Percentiles rank a stretch among this genome's conserved stretches.
These are phyloP conservation scores for Quaeritorhiza haematococci DNA, from an alignment of 371 early-diverging fungal species.

Conservation along the genomic window DNA sequence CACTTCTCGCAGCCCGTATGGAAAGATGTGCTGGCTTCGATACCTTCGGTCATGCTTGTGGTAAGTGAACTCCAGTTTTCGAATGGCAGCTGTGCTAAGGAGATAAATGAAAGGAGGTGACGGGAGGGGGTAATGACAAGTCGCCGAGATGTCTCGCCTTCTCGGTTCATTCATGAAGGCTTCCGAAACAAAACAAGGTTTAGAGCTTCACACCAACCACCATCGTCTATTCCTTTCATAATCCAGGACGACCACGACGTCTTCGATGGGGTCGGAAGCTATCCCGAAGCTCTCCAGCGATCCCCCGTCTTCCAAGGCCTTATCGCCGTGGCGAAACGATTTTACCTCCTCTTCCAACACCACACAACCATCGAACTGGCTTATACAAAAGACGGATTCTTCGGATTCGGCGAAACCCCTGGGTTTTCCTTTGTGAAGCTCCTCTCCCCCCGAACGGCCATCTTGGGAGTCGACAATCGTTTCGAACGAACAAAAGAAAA, in stretches of 20 bases:
- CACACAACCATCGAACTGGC: constrained; percentile 65
- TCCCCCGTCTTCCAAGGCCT: constrained; percentile 56
- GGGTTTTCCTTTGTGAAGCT: constrained; percentile 46
- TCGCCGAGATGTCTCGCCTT: too few species aligned
- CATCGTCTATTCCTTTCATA: constrained; percentile 71
- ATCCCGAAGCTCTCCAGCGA: constrained; percentile 70
- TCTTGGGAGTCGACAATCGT: constrained; percentile 72
- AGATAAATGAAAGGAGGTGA: too few species aligned
- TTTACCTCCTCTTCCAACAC: constrained; percentile 80
- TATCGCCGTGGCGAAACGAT: constrained; percentile 63
- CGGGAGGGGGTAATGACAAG: too few species aligned
- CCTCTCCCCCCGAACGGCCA: constrained; percentile 60
- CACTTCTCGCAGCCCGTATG: constrained; percentile 14
- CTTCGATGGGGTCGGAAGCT: constrained; percentile 56
- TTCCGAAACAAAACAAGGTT: too few species aligned
- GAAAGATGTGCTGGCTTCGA: constrained; percentile 5
- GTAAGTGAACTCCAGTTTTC: too few species aligned
- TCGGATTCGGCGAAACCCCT: constrained; percentile 32
- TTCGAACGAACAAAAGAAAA: constrained; percentile 75
- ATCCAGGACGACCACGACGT: constrained; percentile 79
- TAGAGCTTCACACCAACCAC: too few species aligned
- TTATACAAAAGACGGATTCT: constrained; percentile 57
- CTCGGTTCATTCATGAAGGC: too few species aligned
- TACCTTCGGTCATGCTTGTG: too few species aligned
- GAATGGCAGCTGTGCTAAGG: too few species aligned